Conservation (phyloP, 768 basidiomycete genomes). For the Xerocomellus amylosporus region DNA sequence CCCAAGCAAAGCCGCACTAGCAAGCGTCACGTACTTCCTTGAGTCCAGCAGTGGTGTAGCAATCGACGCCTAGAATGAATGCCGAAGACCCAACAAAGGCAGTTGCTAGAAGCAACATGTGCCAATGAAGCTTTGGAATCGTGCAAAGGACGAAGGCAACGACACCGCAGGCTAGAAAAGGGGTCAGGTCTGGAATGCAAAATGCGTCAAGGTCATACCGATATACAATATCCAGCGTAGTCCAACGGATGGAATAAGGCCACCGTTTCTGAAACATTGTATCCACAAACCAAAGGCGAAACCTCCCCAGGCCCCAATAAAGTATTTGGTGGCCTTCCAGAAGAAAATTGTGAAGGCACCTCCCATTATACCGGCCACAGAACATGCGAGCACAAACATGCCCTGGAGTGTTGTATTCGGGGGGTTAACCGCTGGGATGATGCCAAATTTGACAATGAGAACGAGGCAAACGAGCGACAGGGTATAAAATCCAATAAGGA, state of each 20-base stretch:
- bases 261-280: constrained; percentile 80
- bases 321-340: constrained; percentile 85
- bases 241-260: constrained; percentile 72
- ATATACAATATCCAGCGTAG: constrained; percentile 90
- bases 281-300: constrained; percentile 86
- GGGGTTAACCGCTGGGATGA: constrained; percentile 78
- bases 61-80: constrained; percentile 91
- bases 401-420: constrained; percentile 79
- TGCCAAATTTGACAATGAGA: constrained; percentile 85
- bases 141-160: constrained; percentile 82
- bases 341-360: constrained; percentile 89
- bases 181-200: constrained; percentile 16
- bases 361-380: constrained; percentile 78
- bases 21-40: constrained; percentile 67
- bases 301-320: constrained; percentile 60
- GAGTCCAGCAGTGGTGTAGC: constrained; percentile 85
- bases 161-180: constrained; percentile 57
- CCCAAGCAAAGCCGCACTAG: neutral
- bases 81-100: constrained; percentile 88
- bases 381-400: constrained; percentile 81
- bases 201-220: constrained; percentile 43
- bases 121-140: constrained; percentile 82
- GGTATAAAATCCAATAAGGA: constrained; percentile 89
- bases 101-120: constrained; percentile 81
- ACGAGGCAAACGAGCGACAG: constrained; percentile 82